Percentiles rank a stretch among this genome's conserved stretches.
Conservation (phyloP, 495 filamentous ascomycete species). For the Astrothelium subdiscretum region DNA sequence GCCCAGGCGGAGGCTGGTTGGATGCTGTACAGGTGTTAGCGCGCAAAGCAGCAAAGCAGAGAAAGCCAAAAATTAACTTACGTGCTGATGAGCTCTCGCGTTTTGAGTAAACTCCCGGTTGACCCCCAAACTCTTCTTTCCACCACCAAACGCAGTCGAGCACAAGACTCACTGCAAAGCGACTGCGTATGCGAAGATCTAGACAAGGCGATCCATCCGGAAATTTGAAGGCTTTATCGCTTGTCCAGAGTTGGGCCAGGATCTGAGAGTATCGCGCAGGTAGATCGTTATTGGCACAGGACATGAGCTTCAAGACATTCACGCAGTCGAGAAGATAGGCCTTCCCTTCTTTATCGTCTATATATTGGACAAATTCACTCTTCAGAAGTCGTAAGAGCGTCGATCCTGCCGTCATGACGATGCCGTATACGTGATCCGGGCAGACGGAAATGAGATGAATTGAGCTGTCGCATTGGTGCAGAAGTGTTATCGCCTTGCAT, state of each 20-base stretch:
- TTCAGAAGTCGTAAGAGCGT: background rate
- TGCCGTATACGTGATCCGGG: background rate
- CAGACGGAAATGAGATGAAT: background rate
- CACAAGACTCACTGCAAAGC: background rate
- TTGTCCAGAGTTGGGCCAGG: background rate
- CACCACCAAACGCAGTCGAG: background rate
- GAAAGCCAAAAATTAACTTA: background rate
- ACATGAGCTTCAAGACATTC: background rate
- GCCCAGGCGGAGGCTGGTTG: background rate
- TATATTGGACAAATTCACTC: background rate
- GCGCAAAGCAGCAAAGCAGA: background rate
- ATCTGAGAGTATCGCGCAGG: background rate
- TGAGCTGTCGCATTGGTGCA: background rate
- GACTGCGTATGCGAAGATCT: background rate
- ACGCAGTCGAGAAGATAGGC: background rate
- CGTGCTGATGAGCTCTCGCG: background rate
- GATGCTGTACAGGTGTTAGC: background rate
- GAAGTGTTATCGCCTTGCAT: background rate
- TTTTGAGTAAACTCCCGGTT: background rate
- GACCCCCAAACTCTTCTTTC: background rate
- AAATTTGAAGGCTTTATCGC: background rate
- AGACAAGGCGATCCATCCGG: background rate
- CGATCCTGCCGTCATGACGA: background rate
- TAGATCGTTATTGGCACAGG: background rate
- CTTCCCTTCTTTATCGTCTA: background rate